These are phyloP conservation scores for Chrysosporium keratinophilum DNA, from an alignment of 2,329 filamentous ascomycete genomes.

Conservation along the genomic window DNA sequence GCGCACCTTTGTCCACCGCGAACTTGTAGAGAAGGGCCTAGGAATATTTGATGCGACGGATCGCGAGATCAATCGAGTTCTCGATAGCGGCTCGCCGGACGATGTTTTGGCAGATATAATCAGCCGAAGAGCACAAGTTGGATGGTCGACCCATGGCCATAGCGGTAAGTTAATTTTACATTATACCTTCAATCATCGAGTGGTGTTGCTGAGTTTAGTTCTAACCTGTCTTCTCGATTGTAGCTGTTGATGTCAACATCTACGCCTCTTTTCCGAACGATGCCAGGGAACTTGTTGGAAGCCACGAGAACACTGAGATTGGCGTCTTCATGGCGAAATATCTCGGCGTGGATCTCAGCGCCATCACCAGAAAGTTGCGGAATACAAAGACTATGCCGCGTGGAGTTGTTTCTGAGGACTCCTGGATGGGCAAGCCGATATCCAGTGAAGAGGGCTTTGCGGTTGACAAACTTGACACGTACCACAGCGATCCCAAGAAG, in stretches of 20 bases:
- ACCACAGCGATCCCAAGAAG: slow-evolving; percentile 35
- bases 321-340: slow-evolving; percentile 72
- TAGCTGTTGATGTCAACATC: slow-evolving; percentile 87
- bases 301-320: slow-evolving; percentile 90
- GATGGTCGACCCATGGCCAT: slow-evolving; percentile 92
- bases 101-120: slow-evolving; percentile 73
- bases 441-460: slow-evolving; percentile 25
- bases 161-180: slow-evolving; percentile 36
- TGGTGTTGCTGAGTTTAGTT: neutral
- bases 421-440: slow-evolving; percentile 36
- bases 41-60: slow-evolving; percentile 65
- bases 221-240: slow-evolving; percentile 14
- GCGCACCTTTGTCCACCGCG: slow-evolving; percentile 53
- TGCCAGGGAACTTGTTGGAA: slow-evolving; percentile 59
- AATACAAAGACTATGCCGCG: slow-evolving; percentile 18
- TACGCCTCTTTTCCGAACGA: slow-evolving; percentile 64
- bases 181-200: neutral
- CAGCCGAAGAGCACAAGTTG: slow-evolving; percentile 74
- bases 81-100: slow-evolving; percentile 44
- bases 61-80: slow-evolving; percentile 58
- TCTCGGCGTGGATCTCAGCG: slow-evolving; percentile 66
- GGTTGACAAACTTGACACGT: slow-evolving; percentile 33
- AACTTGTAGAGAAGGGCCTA: slow-evolving; percentile 58
- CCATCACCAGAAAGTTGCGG: slow-evolving; percentile 64
- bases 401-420: slow-evolving; percentile 16